phyloP scores from a whole-genome alignment of 1,284 basidiomycete genomes.

The Porodaedalea pini region DNA sequence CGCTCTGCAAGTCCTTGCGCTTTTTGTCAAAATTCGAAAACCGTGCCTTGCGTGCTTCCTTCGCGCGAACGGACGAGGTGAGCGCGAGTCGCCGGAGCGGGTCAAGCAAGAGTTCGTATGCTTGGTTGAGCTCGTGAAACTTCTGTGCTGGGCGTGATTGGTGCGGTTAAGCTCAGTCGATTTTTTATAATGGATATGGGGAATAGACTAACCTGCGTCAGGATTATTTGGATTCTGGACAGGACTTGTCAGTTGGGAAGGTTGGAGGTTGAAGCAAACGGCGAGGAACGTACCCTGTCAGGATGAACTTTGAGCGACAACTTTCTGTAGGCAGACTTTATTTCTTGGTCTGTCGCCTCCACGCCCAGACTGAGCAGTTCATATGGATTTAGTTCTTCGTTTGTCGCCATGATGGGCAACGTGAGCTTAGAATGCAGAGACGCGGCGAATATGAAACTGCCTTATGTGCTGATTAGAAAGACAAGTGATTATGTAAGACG shows the following conservation, averaged over 20 bases:
- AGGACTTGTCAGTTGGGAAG: conserved; percentile 27
- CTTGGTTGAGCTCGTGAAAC: conserved; percentile 85
- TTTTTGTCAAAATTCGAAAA: conserved; percentile 77
- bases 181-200: background rate
- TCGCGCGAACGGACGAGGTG: conserved; percentile 74
- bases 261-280: conserved; percentile 21
- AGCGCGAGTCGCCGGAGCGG: conserved; percentile 79
- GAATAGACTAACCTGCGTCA: conserved; percentile 54
- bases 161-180: background rate
- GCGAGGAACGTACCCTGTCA: conserved; percentile 61
- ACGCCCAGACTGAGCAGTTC: conserved; percentile 63
- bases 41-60: conserved; percentile 67
- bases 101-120: conserved; percentile 83
- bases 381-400: conserved; percentile 69
- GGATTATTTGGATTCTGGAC: conserved; percentile 74
- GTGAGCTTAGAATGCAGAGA: background rate
- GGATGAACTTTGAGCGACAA: conserved; percentile 86
- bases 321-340: conserved; percentile 80
- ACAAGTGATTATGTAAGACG: no score
- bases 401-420: conserved; percentile 21
- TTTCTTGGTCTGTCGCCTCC: conserved; percentile 78
- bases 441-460: background rate
- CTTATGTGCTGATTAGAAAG: no score
- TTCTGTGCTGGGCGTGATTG: conserved; percentile 52
- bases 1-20: conserved; percentile 77